These are phyloP conservation scores for Phlyctochytrium planicorne DNA, from an alignment of 192 early-diverging fungal genomes.

Conservation along the genomic window DNA sequence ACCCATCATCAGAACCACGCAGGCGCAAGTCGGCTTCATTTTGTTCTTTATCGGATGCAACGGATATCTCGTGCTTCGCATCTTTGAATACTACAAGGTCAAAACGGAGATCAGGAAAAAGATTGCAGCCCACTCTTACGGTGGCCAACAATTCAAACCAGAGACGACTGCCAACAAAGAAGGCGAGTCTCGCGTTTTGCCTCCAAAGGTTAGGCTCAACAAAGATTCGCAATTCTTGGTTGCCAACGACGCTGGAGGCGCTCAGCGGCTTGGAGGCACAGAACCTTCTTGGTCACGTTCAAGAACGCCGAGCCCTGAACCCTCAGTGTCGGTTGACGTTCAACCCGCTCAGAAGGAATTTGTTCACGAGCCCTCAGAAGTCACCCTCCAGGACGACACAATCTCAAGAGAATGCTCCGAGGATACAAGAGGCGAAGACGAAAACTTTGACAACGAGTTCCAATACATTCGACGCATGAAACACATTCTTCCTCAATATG, in stretches of 20 bases:
- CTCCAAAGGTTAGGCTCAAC: not conserved
- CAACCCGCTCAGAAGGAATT: not conserved
- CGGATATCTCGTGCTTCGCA: slow-evolving; percentile 14
- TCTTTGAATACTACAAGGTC: slow-evolving; percentile 23
- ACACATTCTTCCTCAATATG: slow-evolving; percentile 34
- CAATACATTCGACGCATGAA: slow-evolving; percentile 26
- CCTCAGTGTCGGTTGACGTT: not conserved
- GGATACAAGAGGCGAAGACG: not conserved
- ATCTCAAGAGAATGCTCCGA: no score
- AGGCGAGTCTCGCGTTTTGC: no score
- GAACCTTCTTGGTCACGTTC: not conserved
- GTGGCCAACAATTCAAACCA: no score
- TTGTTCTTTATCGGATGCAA: slow-evolving; percentile 25
- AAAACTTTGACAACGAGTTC: slow-evolving; percentile 20
- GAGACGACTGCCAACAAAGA: no score
- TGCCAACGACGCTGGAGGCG: not conserved
- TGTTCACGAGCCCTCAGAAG: not conserved
- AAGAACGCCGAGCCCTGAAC: not conserved
- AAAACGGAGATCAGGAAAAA: slow-evolving; percentile 24
- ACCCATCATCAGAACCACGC: slow-evolving; percentile 15
- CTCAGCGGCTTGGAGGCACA: no score
- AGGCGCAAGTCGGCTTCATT: slow-evolving; percentile 28
- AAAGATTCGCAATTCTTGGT: not conserved
- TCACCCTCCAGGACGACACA: no score
- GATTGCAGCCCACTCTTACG: slow-evolving; percentile 16